These are phyloP conservation scores for Sapria himalayana DNA, from an alignment of 345 rosid species.

Conservation along the genomic window DNA sequence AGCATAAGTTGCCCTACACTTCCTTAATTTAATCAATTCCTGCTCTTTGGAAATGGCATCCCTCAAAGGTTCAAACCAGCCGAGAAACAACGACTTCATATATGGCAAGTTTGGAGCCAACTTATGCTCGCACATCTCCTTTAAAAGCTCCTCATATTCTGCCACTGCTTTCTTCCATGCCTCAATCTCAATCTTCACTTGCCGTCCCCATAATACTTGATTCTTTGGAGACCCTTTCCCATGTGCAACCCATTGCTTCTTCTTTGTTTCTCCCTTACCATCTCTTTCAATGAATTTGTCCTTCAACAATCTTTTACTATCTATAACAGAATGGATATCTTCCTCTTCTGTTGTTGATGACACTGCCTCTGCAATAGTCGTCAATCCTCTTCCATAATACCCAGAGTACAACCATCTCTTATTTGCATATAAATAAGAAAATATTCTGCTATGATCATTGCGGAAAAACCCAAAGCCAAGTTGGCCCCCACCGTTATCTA, in stretches of 20 bases:
- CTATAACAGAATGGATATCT: constrained; percentile 31
- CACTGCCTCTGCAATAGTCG: constrained; percentile 69
- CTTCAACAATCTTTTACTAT: constrained; percentile 41
- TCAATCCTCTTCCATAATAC: constrained; percentile 30
- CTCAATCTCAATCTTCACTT: constrained; percentile 77
- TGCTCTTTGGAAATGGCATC: constrained; percentile 58
- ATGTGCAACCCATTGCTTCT: constrained; percentile 7
- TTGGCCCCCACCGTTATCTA: constrained; percentile 16
- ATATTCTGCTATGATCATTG: constrained; percentile 7
- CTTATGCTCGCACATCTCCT: constrained; percentile 79
- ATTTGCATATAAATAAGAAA: neutral
- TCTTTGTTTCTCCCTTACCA: constrained; percentile 7
- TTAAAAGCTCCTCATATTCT: constrained; percentile 65
- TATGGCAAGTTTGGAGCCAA: constrained; percentile 89
- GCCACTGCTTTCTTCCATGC: constrained; percentile 82
- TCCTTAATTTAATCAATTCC: constrained; percentile 31
- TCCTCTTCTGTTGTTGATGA: constrained; percentile 65
- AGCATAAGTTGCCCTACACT: constrained; percentile 28
- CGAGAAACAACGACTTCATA: constrained; percentile 73
- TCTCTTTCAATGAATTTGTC: constrained; percentile 35
- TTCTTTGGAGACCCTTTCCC: constrained; percentile 28
- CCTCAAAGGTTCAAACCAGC: constrained; percentile 88
- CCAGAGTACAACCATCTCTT: constrained; percentile 13
- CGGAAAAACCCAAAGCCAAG: constrained; percentile 13
- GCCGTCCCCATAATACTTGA: constrained; percentile 37